A percentile compares a stretch with the other conserved stretches of the same genome.
Conservation (phyloP, 23 red algal species). For the Gracilariopsis chorda region DNA sequence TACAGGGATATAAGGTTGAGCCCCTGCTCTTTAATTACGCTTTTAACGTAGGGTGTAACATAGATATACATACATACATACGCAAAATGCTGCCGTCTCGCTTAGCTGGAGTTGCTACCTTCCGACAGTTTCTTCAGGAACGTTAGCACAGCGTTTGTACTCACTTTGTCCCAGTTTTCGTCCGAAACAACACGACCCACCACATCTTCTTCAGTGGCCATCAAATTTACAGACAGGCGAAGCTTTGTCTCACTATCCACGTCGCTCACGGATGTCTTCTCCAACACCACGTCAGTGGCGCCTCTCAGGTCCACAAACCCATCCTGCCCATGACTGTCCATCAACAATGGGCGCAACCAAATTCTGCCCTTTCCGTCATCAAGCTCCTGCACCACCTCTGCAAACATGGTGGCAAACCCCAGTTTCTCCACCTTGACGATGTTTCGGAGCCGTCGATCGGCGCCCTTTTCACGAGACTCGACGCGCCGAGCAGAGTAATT, state of each 20-base stretch:
- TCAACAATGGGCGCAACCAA: constrained; percentile 51
- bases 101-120: not conserved
- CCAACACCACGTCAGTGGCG: constrained; percentile 32
- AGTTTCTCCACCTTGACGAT: constrained; percentile 18
- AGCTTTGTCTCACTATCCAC: constrained; percentile 6
- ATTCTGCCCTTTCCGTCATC: constrained; percentile 2
- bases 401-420: constrained; percentile 46
- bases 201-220: constrained; percentile 6
- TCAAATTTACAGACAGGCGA: constrained; percentile 2
- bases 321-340: not conserved
- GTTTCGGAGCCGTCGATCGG: not conserved
- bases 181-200: not conserved
- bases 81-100: no score
- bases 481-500: constrained; percentile 12
- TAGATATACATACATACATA: no score
- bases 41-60: no score
- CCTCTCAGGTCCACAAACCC: constrained; percentile 52
- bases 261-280: not conserved
- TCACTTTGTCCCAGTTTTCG: not conserved
- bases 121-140: constrained; percentile 18
- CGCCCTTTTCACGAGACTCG: not conserved
- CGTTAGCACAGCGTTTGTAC: not conserved
- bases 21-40: no score
- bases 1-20: no score
- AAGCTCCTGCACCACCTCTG: constrained; percentile 24